Evolutionary conservation across 306 rosid species (phyloP).

Genomic region (Styphnolobium japonicum): DNA sequence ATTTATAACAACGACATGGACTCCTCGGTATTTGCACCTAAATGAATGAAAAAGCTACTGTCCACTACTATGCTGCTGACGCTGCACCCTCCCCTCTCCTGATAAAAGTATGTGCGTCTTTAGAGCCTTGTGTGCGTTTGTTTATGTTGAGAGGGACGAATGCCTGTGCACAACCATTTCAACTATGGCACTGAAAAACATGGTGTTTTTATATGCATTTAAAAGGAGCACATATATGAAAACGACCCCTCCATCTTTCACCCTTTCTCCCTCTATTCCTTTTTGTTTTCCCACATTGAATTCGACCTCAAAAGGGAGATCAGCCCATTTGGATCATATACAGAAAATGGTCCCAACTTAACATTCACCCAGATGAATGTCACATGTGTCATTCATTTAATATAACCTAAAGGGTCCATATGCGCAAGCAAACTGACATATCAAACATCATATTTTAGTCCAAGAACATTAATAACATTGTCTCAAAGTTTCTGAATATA

Average conservation of each 20-base stretch:
- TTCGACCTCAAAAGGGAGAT: conserved; percentile 1
- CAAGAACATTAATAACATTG: conserved; percentile 24
- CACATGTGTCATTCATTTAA: conserved; percentile 38
- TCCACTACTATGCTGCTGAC: conserved; percentile 28
- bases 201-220: conserved; percentile 46
- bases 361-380: conserved; percentile 35
- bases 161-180: conserved; percentile 49
- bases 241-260: conserved; percentile 59
- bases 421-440: not conserved
- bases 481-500: not conserved
- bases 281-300: conserved; percentile 3
- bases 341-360: conserved; percentile 33
- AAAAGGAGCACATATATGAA: conserved; percentile 52
- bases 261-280: conserved; percentile 8
- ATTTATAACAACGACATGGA: not conserved
- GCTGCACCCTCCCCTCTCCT: conserved; percentile 19
- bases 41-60: conserved; percentile 34
- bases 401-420: conserved; percentile 23
- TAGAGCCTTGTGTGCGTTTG: conserved; percentile 36
- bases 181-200: conserved; percentile 99
- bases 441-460: conserved; percentile 13
- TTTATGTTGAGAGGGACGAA: conserved; percentile 73
- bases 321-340: not conserved
- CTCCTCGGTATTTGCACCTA: not conserved
- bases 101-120: conserved; percentile 31